Conservation (phyloP, 352 stramenopile species). For the Globisporangium takayamanum region DNA sequence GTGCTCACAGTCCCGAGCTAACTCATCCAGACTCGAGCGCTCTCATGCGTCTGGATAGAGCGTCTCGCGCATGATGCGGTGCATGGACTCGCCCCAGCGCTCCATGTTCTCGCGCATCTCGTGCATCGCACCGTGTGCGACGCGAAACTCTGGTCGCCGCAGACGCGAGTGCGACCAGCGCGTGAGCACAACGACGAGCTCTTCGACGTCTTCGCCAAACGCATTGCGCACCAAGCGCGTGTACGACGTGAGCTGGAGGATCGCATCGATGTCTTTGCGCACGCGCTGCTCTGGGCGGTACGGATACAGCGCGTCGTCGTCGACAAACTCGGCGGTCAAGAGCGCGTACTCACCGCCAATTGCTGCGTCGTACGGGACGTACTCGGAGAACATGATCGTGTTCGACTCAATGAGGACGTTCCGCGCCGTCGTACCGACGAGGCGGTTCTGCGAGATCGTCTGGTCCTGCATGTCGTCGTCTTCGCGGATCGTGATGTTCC, state of each 20-base stretch:
- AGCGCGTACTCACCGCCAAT: slow-evolving; percentile 30
- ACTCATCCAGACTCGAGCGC: too few species aligned
- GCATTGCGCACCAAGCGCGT: slow-evolving; percentile 12
- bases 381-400: slow-evolving; percentile 28
- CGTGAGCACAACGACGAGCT: slow-evolving; percentile 36
- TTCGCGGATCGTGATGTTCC: slow-evolving; percentile 67
- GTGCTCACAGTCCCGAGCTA: too few species aligned
- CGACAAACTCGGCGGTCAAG: slow-evolving; percentile 27
- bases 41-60: slow-evolving; percentile 13
- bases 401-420: slow-evolving; percentile 36
- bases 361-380: slow-evolving; percentile 20
- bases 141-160: slow-evolving; percentile 20
- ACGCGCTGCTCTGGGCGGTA: slow-evolving; percentile 33
- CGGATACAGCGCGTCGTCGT: slow-evolving; percentile 35
- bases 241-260: slow-evolving; percentile 19
- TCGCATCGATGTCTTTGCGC: slow-evolving; percentile 32
- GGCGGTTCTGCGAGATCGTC: slow-evolving; percentile 37
- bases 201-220: slow-evolving; percentile 14
- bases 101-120: slow-evolving; percentile 37
- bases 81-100: slow-evolving; percentile 33
- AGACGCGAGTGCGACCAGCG: slow-evolving; percentile 32
- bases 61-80: slow-evolving; percentile 28
- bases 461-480: slow-evolving; percentile 46
- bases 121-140: slow-evolving; percentile 20
- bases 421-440: slow-evolving; percentile 32